Evolutionary conservation across 495 filamentous ascomycete genomes (phyloP).

Genomic region (Podospora pseudopauciseta): DNA sequence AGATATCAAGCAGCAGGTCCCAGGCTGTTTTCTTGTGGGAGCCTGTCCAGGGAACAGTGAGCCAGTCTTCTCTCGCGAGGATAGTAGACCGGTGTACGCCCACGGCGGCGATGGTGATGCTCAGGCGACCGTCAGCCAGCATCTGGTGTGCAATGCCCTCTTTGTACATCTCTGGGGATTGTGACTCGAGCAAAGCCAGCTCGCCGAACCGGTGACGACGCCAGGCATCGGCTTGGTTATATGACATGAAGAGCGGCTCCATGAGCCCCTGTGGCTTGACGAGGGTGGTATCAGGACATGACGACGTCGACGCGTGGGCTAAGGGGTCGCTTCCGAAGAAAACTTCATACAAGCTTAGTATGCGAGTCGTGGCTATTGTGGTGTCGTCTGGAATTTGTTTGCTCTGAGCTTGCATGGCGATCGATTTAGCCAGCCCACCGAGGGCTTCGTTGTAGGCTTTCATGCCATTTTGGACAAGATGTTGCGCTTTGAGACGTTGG

Average conservation of each 20-base stretch:
- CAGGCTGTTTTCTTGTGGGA: not conserved
- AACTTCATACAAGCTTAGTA: slow-evolving; percentile 2
- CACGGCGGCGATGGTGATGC: not conserved
- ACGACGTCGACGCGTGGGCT: not conserved
- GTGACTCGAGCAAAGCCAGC: not conserved
- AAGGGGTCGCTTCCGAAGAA: slow-evolving; percentile 5
- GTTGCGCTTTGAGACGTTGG: not conserved
- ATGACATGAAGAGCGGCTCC: not conserved
- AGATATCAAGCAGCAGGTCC: slow-evolving; percentile 14
- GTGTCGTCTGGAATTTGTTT: not conserved
- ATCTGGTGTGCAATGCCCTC: not conserved
- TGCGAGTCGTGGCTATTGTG: not conserved
- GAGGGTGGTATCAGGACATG: not conserved
- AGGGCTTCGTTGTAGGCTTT: slow-evolving; percentile 3
- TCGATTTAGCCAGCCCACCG: not conserved
- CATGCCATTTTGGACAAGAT: not conserved
- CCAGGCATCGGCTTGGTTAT: slow-evolving; percentile 1
- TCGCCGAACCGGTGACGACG: slow-evolving; percentile 5
- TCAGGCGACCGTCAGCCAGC: slow-evolving; percentile 1
- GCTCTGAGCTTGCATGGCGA: not conserved
- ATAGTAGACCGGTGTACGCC: not conserved
- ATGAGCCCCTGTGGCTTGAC: not conserved
- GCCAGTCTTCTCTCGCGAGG: slow-evolving; percentile 7
- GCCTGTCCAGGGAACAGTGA: slow-evolving; percentile 10
- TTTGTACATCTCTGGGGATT: not conserved